Evolutionary conservation across 2,329 filamentous ascomycete species (phyloP), one percentile per base, ranked within the genome.

Genomic region (Alternaria gaisen): DNA sequence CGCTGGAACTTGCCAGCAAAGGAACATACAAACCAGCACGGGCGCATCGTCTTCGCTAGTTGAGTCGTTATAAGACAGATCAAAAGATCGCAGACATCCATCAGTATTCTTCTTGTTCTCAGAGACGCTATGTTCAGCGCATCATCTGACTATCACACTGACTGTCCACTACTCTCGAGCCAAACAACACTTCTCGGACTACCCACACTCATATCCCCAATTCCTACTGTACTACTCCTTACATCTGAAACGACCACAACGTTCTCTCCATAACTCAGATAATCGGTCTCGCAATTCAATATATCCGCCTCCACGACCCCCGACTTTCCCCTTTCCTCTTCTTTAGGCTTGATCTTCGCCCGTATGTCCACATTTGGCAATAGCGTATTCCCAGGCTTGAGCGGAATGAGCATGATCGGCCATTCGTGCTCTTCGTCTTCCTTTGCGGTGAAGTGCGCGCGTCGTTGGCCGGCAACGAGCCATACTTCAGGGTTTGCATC

Each of bases 381-480:
- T 1, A 93, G 84, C n/a, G 95, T 79, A 73, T 88, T 88, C 1
- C 95, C 94, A 28, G 92, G 84, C 54, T 90, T 87, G 46, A 97
- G 84, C 0, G 95, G 93, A 12, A 98, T 88, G 10, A 98, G 82
- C 54, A 96, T 83, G 8, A 98, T 80, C 0, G 88, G 86, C 64
- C 97, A 88, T 5, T 77, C 79, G 26, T 71, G 75, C 4, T 73
- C 72, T 58, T 87, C 82, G 44, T 80, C 81, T 64, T 87, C 79
- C 5, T 55, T 65, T 3, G 78, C 87, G 7, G 85, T 85, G 71
- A 97, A 96, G 72, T 92, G 91, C 0, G 90, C 91, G 65, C 92
- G 91, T 50, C 91, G 86, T 43, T 90, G 88, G 0, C 94, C 94
- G 22, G 93, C 94, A 3, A 98, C 82, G 1, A 97, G 86, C 94